Conservation (phyloP, 352 stramenopile species). For the Phytophthora melonis region DNA sequence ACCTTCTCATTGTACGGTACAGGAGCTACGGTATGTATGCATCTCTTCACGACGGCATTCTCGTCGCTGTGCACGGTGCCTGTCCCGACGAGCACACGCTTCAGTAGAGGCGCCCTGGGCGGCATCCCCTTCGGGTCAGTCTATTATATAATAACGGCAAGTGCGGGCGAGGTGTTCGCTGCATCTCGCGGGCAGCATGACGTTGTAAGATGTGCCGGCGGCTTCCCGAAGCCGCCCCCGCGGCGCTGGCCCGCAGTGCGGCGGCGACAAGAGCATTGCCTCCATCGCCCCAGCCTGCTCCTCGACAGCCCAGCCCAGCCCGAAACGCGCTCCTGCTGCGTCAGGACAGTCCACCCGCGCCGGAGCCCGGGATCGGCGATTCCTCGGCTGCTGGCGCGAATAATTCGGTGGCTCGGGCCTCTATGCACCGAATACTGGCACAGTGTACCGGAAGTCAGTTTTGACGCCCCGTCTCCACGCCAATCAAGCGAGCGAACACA, state of each 20-base stretch:
- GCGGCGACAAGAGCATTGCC: no score
- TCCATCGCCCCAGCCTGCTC: not conserved
- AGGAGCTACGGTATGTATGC: not conserved
- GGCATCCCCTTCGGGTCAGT: not conserved
- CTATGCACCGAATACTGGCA: not conserved
- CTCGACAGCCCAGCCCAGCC: not conserved
- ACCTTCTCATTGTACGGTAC: not conserved
- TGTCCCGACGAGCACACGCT: slow-evolving; percentile 21
- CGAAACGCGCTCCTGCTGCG: slow-evolving; percentile 8
- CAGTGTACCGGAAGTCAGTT: slow-evolving; percentile 15
- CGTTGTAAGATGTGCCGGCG: not conserved
- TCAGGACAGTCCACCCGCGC: slow-evolving; percentile 13
- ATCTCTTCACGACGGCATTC: not conserved
- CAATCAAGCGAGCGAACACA: slow-evolving; percentile 23
- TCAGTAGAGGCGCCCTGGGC: slow-evolving; percentile 18
- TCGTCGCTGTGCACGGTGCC: not conserved
- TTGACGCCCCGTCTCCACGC: slow-evolving; percentile 4
- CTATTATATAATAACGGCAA: not conserved
- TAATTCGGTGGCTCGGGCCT: not conserved
- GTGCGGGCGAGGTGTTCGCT: not conserved
- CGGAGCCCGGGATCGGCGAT: slow-evolving; percentile 27
- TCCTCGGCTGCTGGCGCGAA: slow-evolving; percentile 12
- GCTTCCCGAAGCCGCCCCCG: no score
- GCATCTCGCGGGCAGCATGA: not conserved
- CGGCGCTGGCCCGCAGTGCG: no score